Evolutionary conservation across 352 stramenopile genomes (phyloP), one percentile per base, ranked within the genome.

Genomic region (Phytophthora sojae): DNA sequence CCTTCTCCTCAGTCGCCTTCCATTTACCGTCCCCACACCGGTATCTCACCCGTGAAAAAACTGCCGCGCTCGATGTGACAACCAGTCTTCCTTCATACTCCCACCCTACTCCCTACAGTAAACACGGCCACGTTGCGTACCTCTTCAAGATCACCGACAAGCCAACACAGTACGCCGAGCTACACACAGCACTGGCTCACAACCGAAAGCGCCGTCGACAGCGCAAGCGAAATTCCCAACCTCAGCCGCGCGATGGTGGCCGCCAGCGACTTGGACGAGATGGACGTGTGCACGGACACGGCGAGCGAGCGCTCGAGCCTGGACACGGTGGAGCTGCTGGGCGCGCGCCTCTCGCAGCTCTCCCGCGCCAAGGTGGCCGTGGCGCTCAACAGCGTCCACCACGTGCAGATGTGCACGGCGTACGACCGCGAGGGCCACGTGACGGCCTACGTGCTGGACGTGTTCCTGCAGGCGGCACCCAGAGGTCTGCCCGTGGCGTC

Each of bases 311-410:
- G 50, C 50, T 75, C 61, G 26, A 71, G 65, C 42, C 52, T 78
- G 49, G 69, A 77, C 50, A 52, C 59, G 19, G 17, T 58, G 49
- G 67, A 75, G 32, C 32, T 73, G 30, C 32, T 73, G 30, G 57
- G 52, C 17, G 11, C n/a, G n/a, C 67, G 50, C 1, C 63, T 79
- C 17, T 73, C 72, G 26, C 72, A 73, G 29, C 54, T 79, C n/a
- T 73, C 67, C 9, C 72, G 72, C 15, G 72, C 67, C 42, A 79
- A 79, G 51, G 26, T 70, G 52, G 79, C 82, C 23, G 67, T 91
- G 52, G 60, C 77, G 54, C 76, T 92, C 52, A 91, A 93, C 67
- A 82, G 81, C 64, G 80, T 93, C 37, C 75, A 83, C 50, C 79
- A 75, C 58, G 75, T 92, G 47, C 70, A 77, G 35, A 81, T 93